phyloP scores from a whole-genome alignment of 768 basidiomycete genomes.

The Phlebiopsis gigantea region DNA sequence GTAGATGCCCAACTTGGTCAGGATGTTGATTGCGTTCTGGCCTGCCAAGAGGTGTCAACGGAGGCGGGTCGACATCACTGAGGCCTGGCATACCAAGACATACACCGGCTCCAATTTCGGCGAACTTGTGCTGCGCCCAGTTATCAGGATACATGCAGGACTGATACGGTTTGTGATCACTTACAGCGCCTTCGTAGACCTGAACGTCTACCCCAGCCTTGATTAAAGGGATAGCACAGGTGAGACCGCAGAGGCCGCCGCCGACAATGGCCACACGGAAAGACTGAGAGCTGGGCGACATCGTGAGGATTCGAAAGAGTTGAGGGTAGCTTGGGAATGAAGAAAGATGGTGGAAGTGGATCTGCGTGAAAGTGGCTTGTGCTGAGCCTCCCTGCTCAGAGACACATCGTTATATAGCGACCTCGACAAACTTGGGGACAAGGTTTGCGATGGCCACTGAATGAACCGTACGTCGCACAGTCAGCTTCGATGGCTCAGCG shows the following conservation, averaged over 20 bases:
- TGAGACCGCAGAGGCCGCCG: conserved; percentile 3
- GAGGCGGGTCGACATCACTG: no score
- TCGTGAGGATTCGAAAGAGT: no score
- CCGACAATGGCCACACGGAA: conserved; percentile 10
- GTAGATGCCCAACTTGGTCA: background rate
- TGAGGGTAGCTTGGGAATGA: no score
- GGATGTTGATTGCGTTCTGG: conserved; percentile 6
- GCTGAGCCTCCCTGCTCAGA: background rate
- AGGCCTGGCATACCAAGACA: conserved; percentile 8
- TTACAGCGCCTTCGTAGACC: conserved; percentile 7
- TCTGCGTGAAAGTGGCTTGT: no score
- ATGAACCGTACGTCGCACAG: no score
- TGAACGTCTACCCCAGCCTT: conserved; percentile 1
- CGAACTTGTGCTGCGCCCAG: conserved; percentile 7
- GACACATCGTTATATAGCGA: no score
- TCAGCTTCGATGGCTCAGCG: no score
- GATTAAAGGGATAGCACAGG: conserved; percentile 1
- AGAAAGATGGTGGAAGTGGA: no score
- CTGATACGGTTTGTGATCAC: background rate
- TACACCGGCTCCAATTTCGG: conserved; percentile 9
- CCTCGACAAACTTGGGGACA: no score
- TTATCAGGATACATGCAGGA: background rate
- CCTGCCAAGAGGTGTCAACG: no score
- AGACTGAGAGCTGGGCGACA: no score
- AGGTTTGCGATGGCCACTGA: no score